These are phyloP conservation scores for Caryocar brasiliense DNA, from an alignment of 441 rosid genomes.

Conservation along the genomic window DNA sequence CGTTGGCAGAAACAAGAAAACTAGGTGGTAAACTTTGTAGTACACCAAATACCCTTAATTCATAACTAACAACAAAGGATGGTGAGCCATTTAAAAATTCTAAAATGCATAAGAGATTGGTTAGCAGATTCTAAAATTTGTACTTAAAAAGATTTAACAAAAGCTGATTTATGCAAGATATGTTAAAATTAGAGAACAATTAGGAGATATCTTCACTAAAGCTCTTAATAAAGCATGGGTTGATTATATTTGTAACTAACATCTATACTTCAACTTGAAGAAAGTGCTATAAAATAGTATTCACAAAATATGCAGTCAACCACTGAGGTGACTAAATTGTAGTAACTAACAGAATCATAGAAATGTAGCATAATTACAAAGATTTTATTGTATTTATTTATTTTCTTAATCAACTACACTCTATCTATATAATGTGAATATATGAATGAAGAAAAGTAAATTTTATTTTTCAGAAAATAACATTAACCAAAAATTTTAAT, in stretches of 20 bases:
- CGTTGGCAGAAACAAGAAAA: neutral
- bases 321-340: too few species aligned
- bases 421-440: too few species aligned
- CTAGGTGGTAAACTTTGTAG: neutral
- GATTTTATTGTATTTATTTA: too few species aligned
- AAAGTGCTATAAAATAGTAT: too few species aligned
- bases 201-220: neutral
- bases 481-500: too few species aligned
- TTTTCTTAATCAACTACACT: too few species aligned
- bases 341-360: too few species aligned
- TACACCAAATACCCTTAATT: neutral
- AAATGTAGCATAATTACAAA: too few species aligned
- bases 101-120: neutral
- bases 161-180: neutral
- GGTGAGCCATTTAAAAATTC: neutral
- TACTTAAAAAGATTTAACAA: neutral
- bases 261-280: neutral
- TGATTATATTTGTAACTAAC: slow-evolving; percentile 9
- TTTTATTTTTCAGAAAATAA: too few species aligned
- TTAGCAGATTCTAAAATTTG: slow-evolving; percentile 3
- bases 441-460: too few species aligned
- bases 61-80: neutral
- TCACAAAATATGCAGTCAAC: too few species aligned
- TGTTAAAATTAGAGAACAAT: slow-evolving; percentile 2
- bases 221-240: neutral